A percentile compares a stretch with the other conserved stretches of the same genome.
Conservation (phyloP, 139 green algal species). For the Volvox reticuliferus region DNA sequence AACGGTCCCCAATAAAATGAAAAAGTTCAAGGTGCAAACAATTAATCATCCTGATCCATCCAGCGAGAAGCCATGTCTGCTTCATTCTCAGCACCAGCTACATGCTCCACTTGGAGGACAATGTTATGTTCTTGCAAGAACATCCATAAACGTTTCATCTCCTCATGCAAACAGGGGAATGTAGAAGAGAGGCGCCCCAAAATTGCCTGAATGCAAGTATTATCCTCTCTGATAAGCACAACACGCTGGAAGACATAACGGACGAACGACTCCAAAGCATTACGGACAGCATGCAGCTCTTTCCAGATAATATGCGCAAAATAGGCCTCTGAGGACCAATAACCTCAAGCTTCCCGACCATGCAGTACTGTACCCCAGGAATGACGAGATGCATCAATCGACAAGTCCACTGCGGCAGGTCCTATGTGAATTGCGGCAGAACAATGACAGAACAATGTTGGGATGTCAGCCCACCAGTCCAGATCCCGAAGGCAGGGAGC, state of each 20-base stretch:
- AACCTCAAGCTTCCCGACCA: background rate
- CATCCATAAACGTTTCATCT: background rate
- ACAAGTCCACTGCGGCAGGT: too few species aligned
- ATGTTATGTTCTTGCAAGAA: background rate
- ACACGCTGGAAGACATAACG: background rate
- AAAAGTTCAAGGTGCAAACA: background rate
- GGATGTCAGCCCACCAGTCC: too few species aligned
- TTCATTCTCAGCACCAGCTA: background rate
- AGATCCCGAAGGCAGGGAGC: too few species aligned
- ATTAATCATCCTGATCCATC: constrained; percentile 1
- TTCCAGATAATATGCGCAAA: background rate
- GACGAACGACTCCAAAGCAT: constrained; percentile 17
- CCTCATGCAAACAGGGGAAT: background rate
- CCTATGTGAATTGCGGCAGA: too few species aligned
- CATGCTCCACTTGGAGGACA: constrained; percentile 7
- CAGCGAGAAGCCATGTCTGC: background rate
- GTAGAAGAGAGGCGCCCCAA: background rate
- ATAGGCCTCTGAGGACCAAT: background rate
- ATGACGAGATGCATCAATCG: too few species aligned
- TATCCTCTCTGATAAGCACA: background rate
- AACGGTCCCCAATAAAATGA: background rate
- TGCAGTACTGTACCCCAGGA: background rate
- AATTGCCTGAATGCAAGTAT: constrained; percentile 9
- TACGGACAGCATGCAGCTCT: too few species aligned
- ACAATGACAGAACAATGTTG: too few species aligned